A percentile compares a stretch with the other conserved stretches of the same genome.
These are phyloP conservation scores for Phytophthora meadii DNA, from an alignment of 352 stramenopile species.

Conservation along the genomic window DNA sequence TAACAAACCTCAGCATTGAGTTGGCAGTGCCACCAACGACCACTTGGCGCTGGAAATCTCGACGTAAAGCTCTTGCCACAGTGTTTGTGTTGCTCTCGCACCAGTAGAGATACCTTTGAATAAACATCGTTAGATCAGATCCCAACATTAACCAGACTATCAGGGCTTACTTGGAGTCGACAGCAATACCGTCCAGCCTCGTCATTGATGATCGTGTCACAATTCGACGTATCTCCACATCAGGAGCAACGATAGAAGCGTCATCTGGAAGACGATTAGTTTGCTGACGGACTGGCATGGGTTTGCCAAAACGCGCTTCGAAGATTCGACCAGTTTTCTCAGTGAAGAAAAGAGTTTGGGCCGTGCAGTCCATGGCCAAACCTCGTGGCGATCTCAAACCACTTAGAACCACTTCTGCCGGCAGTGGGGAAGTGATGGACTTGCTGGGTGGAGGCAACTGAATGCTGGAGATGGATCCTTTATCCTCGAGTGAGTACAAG, in stretches of 20 bases:
- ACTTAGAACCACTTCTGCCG: constrained; percentile 37
- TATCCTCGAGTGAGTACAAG: constrained; percentile 67
- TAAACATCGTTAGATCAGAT: neutral
- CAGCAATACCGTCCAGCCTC: constrained; percentile 66
- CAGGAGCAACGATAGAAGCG: constrained; percentile 14
- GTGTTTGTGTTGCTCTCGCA: constrained; percentile 73
- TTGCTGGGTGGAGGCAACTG: constrained; percentile 2
- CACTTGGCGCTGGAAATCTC: constrained; percentile 54
- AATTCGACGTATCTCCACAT: constrained; percentile 34
- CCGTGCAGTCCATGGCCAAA: constrained; percentile 44
- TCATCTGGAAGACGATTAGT: constrained; percentile 15
- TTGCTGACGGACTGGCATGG: constrained; percentile 11
- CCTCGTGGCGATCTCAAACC: constrained; percentile 60
- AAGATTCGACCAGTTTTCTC: constrained; percentile 77
- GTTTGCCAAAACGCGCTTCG: constrained; percentile 16
- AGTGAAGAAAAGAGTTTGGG: constrained; percentile 64
- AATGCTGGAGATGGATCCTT: constrained; percentile 54
- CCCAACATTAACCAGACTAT: no score
- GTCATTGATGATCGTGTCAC: constrained; percentile 51
- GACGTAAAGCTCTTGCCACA: constrained; percentile 52
- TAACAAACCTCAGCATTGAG: constrained; percentile 56
- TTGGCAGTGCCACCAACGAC: constrained; percentile 62
- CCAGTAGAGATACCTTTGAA: constrained; percentile 69
- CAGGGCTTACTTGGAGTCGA: constrained; percentile 40
- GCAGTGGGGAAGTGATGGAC: constrained; percentile 6